These are phyloP conservation scores for Chlamydomonas applanata DNA, from an alignment of 139 green algal genomes.

Conservation along the genomic window DNA sequence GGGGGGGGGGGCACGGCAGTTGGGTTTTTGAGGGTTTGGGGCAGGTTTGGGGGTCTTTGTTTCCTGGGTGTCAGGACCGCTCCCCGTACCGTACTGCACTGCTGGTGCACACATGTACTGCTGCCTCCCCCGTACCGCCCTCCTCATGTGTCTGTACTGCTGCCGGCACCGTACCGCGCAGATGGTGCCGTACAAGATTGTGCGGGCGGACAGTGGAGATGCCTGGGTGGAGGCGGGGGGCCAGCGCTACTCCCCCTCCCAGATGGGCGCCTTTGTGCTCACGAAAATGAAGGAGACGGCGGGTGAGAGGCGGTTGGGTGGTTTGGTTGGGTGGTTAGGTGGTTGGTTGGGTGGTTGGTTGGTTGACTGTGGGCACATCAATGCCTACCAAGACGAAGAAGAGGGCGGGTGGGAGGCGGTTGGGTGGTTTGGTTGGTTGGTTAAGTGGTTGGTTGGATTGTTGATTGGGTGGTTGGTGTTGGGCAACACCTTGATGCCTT, in stretches of 20 bases:
- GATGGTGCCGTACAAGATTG: constrained; percentile 98
- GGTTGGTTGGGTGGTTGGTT: too few relatives aligned
- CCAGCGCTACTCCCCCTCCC: constrained; percentile 88
- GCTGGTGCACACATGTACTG: constrained; percentile 12
- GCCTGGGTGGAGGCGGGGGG: constrained; percentile 96
- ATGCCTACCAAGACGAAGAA: constrained; percentile 96
- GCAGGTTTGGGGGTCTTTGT: too few relatives aligned
- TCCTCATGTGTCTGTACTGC: not conserved
- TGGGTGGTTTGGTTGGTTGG: not conserved
- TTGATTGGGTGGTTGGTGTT: constrained; percentile 21
- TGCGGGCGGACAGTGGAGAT: constrained; percentile 87
- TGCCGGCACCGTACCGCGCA: constrained; percentile 34
- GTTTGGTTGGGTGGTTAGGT: not conserved
- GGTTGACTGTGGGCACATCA: constrained; percentile 70
- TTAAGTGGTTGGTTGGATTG: too few relatives aligned
- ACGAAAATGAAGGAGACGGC: constrained; percentile 98
- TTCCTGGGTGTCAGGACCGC: too few relatives aligned
- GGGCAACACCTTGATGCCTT: constrained; percentile 84
- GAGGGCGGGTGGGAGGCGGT: constrained; percentile 63
- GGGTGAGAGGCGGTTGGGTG: constrained; percentile 19
- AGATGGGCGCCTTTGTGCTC: constrained; percentile 92
- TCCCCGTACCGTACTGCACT: too few relatives aligned
- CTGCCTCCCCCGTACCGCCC: not conserved
- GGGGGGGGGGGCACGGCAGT: not conserved
- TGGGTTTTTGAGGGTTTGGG: too few relatives aligned